These are phyloP conservation scores for Rhazya stricta DNA, from an alignment of 257 asterid species.

Conservation along the genomic window DNA sequence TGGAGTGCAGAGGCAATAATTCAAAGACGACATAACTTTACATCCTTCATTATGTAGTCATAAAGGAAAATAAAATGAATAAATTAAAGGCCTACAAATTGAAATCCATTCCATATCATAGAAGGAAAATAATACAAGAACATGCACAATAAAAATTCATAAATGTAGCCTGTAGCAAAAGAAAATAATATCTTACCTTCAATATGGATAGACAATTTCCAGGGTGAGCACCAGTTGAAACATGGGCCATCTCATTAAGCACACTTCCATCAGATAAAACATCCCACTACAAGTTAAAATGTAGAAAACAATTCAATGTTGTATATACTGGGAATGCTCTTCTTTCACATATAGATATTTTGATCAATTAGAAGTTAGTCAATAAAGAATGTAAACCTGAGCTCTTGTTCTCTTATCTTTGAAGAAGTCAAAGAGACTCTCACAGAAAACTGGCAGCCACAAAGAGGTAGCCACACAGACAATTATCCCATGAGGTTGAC, in stretches of 20 bases:
- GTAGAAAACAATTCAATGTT: not conserved
- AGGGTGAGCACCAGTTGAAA: constrained; percentile 49
- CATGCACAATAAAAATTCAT: not conserved
- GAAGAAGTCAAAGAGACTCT: constrained; percentile 49
- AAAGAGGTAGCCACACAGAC: constrained; percentile 54
- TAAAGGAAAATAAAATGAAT: not conserved
- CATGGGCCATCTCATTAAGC: constrained; percentile 38
- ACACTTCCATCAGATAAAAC: constrained; percentile 41
- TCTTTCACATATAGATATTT: not conserved
- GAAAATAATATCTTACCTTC: constrained; percentile 46
- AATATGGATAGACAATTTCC: constrained; percentile 51
- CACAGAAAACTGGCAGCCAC: constrained; percentile 47
- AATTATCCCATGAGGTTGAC: constrained; percentile 41
- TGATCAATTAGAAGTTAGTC: not conserved
- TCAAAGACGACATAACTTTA: no score
- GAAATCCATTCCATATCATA: not conserved
- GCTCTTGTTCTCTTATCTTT: constrained; percentile 45
- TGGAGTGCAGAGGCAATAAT: no score
- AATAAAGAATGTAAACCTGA: constrained; percentile 29
- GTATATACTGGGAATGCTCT: not conserved
- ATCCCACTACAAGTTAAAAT: constrained; percentile 58
- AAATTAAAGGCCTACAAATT: not conserved
- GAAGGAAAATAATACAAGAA: not conserved
- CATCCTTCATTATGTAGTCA: not conserved
- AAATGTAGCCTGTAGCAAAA: not conserved